A percentile compares a stretch with the other conserved stretches of the same genome.
Evolutionary conservation across 495 filamentous ascomycete species (phyloP).

Genomic region (Trypethelium eluteriae): DNA sequence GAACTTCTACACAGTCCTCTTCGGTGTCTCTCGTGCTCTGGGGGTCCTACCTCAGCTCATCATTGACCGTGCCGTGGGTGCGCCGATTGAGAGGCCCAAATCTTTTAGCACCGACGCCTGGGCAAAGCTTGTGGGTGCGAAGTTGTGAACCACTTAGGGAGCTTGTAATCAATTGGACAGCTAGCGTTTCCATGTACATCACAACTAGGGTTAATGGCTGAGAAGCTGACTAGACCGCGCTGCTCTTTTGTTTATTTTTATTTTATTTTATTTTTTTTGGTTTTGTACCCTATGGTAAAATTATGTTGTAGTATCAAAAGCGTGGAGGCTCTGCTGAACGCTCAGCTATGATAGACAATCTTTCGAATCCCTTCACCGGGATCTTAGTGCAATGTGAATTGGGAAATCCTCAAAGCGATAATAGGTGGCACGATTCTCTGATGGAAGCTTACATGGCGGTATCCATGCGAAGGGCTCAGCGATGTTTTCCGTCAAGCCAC

Average conservation of each 20-base stretch:
- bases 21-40: constrained; percentile 94
- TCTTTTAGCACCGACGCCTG: constrained; percentile 94
- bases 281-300: background rate
- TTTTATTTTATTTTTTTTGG: background rate
- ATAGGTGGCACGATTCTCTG: too few species aligned
- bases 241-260: background rate
- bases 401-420: background rate
- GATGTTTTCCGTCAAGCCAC: too few species aligned
- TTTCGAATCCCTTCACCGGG: too few species aligned
- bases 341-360: too few species aligned
- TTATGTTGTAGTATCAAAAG: background rate
- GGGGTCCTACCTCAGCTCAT: constrained; percentile 98
- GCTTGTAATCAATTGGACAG: background rate
- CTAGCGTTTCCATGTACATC: constrained; percentile 9
- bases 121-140: constrained; percentile 85
- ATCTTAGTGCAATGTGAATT: too few species aligned
- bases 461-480: too few species aligned
- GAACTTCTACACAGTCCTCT: constrained; percentile 99
- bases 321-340: background rate
- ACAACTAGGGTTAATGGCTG: background rate
- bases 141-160: constrained; percentile 54
- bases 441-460: too few species aligned
- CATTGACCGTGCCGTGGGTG: constrained; percentile 94
- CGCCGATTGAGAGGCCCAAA: constrained; percentile 84
- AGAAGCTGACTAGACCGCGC: background rate